Evolutionary conservation across 1,284 basidiomycete genomes (phyloP).

Genomic region (Melampsora abietis-canadensis): DNA sequence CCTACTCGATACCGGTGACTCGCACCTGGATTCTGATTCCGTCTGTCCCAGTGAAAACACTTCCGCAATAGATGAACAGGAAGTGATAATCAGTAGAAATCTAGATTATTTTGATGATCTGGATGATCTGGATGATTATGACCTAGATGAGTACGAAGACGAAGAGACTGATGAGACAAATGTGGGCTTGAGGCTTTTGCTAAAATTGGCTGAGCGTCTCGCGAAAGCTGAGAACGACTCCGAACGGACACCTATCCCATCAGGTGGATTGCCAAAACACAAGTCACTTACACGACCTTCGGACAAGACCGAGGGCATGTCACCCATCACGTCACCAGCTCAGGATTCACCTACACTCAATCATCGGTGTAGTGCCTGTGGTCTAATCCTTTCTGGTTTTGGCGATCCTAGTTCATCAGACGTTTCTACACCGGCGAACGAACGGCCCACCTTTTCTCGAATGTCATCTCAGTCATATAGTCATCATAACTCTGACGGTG

Average conservation of each 20-base stretch:
- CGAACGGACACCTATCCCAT: not conserved
- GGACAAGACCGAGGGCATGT: not conserved
- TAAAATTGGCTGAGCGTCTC: slow-evolving; percentile 19
- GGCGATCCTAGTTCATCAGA: slow-evolving; percentile 15
- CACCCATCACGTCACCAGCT: not conserved
- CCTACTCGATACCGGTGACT: not conserved
- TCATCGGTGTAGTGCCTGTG: slow-evolving; percentile 20
- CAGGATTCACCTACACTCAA: not conserved
- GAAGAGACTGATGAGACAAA: slow-evolving; percentile 2
- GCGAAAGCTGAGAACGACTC: slow-evolving; percentile 12
- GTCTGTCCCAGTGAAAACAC: not conserved
- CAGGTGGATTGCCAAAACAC: not conserved
- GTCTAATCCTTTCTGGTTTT: slow-evolving; percentile 2
- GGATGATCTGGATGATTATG: not conserved
- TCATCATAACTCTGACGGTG: not conserved
- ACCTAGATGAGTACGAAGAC: not conserved
- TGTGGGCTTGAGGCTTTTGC: slow-evolving; percentile 4
- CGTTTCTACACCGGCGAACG: slow-evolving; percentile 25
- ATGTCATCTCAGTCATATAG: slow-evolving; percentile 21
- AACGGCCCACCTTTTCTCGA: slow-evolving; percentile 22
- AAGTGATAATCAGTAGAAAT: not conserved
- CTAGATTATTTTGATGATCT: not conserved
- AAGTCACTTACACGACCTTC: not conserved
- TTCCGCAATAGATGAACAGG: not conserved
- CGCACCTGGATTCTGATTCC: not conserved